Conservation (phyloP, 805 yeast species). For the Yueomyces sinensis region DNA sequence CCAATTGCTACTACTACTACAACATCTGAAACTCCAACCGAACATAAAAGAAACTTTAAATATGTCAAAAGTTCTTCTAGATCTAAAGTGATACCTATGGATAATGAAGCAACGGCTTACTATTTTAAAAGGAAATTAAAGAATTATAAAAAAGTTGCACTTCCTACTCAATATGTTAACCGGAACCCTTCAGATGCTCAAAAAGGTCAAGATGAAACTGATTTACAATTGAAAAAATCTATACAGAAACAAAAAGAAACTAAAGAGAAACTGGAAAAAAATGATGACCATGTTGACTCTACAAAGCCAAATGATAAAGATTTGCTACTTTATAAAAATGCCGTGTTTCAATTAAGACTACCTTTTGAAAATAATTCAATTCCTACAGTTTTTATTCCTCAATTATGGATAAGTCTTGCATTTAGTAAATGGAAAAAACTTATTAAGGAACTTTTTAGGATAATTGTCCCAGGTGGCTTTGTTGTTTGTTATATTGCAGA, state of each 20-base stretch:
- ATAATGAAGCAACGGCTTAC: conserved; percentile 17
- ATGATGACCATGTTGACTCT: background rate
- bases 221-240: background rate
- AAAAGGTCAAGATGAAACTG: background rate
- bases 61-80: too few relatives aligned
- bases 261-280: too few relatives aligned
- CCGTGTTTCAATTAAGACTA: conserved; percentile 12
- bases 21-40: too few relatives aligned
- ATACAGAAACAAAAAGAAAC: background rate
- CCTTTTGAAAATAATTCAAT: conserved; percentile 16
- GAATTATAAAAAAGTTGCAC: conserved; percentile 13
- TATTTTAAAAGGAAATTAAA: conserved; percentile 11
- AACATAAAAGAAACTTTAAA: too few relatives aligned
- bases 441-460: conserved; percentile 16
- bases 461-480: conserved; percentile 21
- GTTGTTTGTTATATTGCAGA: conserved; percentile 13
- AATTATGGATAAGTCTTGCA: conserved; percentile 16
- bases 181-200: background rate
- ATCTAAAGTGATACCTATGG: too few relatives aligned
- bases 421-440: conserved; percentile 18
- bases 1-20: too few relatives aligned
- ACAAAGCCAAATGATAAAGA: background rate
- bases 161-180: conserved; percentile 14
- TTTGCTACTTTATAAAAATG: conserved; percentile 2
- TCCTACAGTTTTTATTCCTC: conserved; percentile 18